Evolutionary conservation across 2,329 filamentous ascomycete genomes (phyloP).

Genomic region (Aspergillus ustus): DNA sequence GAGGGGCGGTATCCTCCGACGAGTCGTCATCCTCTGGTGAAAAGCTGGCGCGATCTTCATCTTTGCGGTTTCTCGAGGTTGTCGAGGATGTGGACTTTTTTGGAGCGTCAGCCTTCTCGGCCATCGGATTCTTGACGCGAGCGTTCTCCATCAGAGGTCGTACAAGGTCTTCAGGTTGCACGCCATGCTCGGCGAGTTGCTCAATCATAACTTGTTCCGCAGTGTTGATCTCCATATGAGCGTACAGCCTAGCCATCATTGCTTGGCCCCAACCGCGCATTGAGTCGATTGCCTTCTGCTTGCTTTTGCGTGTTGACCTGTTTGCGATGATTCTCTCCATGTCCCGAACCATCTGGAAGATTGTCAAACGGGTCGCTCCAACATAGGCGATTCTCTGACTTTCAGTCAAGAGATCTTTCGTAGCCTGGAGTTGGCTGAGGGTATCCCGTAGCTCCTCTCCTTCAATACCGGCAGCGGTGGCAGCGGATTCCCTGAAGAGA

Average conservation of each 20-base stretch:
- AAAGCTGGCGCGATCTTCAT: slow-evolving; percentile 32
- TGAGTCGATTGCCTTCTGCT: slow-evolving; percentile 72
- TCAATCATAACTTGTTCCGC: slow-evolving; percentile 97
- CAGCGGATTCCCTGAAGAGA: slow-evolving; percentile 77
- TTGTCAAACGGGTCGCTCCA: slow-evolving; percentile 79
- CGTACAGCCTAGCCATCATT: slow-evolving; percentile 94
- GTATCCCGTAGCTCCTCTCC: slow-evolving; percentile 87
- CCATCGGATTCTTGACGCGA: slow-evolving; percentile 89
- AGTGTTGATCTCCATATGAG: slow-evolving; percentile 93
- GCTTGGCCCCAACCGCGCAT: slow-evolving; percentile 97
- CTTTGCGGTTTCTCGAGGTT: slow-evolving; percentile 32
- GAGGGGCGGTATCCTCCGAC: slow-evolving; percentile 57
- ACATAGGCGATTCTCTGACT: slow-evolving; percentile 96
- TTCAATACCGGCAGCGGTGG: slow-evolving; percentile 65
- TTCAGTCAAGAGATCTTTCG: slow-evolving; percentile 92
- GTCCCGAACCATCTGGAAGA: slow-evolving; percentile 76
- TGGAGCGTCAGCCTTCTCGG: slow-evolving; percentile 49
- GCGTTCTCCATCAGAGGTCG: slow-evolving; percentile 89
- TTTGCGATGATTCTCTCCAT: slow-evolving; percentile 63
- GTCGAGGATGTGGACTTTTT: slow-evolving; percentile 46
- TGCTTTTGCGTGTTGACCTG: slow-evolving; percentile 72
- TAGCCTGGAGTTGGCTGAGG: slow-evolving; percentile 88
- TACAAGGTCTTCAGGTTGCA: slow-evolving; percentile 81
- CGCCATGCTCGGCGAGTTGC: slow-evolving; percentile 89
- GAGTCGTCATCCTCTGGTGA: slow-evolving; percentile 41